These are phyloP conservation scores for Auricularia heimuer DNA, from an alignment of 768 basidiomycete genomes.

Conservation along the genomic window DNA sequence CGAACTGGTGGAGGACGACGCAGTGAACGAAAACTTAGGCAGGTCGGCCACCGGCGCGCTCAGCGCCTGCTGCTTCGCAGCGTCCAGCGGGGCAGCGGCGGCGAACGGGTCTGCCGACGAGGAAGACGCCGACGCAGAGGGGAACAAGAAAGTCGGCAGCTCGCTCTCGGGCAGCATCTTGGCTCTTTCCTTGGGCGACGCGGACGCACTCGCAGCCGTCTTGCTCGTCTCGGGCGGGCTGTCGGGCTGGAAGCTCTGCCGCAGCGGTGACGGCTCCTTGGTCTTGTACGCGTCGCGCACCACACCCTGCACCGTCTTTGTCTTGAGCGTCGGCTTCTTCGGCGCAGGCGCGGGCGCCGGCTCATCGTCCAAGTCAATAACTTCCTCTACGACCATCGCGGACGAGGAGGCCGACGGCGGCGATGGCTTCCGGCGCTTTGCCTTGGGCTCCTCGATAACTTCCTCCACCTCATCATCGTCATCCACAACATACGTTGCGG, in stretches of 20 bases:
- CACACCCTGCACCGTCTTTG: neutral
- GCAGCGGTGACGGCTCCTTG: neutral
- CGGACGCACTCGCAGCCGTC: neutral
- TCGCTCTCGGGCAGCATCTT: slow-evolving; percentile 19
- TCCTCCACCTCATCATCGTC: neutral
- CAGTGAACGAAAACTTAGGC: slow-evolving; percentile 33
- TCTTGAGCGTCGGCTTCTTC: neutral
- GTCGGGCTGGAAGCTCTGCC: neutral
- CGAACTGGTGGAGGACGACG: slow-evolving; percentile 13
- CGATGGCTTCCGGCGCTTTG: neutral
- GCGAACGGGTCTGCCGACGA: slow-evolving; percentile 9
- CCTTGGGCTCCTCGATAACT: neutral
- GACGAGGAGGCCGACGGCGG: neutral
- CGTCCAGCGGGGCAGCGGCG: slow-evolving; percentile 16
- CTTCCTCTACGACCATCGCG: neutral
- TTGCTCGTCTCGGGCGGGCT: neutral
- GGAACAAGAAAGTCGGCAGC: slow-evolving; percentile 28
- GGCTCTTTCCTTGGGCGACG: slow-evolving; percentile 6
- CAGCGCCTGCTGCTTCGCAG: slow-evolving; percentile 23
- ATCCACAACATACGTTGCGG: neutral
- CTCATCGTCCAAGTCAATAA: neutral
- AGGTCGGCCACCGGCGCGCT: slow-evolving; percentile 31
- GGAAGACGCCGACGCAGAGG: slow-evolving; percentile 8
- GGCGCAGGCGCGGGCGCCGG: neutral
- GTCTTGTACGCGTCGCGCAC: neutral